These are phyloP conservation scores for Musa schizocarpa DNA, from an alignment of 176 grass and related monocot genomes.

Conservation along the genomic window DNA sequence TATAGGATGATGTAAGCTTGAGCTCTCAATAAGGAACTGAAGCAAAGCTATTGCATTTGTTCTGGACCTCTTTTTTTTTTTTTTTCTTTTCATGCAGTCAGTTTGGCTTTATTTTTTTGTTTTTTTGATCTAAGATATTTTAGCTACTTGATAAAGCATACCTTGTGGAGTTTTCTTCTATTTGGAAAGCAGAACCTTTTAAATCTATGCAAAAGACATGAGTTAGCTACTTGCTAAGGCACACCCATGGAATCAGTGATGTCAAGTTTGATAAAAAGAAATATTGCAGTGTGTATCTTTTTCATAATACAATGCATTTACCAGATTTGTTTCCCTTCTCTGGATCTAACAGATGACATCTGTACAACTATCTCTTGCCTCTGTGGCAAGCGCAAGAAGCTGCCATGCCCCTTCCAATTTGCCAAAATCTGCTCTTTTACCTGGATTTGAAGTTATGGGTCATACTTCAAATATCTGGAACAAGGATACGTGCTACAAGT, in stretches of 20 bases:
- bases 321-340: background rate
- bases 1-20: too few relatives aligned
- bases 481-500: slow-evolving; percentile 27
- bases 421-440: slow-evolving; percentile 37
- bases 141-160: too few relatives aligned
- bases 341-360: slow-evolving; percentile 52
- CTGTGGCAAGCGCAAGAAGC: slow-evolving; percentile 37
- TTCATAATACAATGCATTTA: background rate
- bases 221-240: too few relatives aligned
- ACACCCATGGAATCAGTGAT: background rate
- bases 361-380: slow-evolving; percentile 51
- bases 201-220: too few relatives aligned
- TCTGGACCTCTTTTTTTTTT: too few relatives aligned
- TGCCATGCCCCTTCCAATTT: slow-evolving; percentile 36
- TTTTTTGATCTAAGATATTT: too few relatives aligned
- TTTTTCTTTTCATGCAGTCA: too few relatives aligned
- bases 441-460: slow-evolving; percentile 30
- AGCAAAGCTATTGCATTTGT: too few relatives aligned
- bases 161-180: too few relatives aligned
- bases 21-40: too few relatives aligned
- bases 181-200: too few relatives aligned
- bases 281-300: background rate
- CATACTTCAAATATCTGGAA: slow-evolving; percentile 23
- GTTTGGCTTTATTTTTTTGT: too few relatives aligned
- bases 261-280: background rate